Evolutionary conservation across 805 yeast species (phyloP).

Genomic region (Kuraishia molischiana): DNA sequence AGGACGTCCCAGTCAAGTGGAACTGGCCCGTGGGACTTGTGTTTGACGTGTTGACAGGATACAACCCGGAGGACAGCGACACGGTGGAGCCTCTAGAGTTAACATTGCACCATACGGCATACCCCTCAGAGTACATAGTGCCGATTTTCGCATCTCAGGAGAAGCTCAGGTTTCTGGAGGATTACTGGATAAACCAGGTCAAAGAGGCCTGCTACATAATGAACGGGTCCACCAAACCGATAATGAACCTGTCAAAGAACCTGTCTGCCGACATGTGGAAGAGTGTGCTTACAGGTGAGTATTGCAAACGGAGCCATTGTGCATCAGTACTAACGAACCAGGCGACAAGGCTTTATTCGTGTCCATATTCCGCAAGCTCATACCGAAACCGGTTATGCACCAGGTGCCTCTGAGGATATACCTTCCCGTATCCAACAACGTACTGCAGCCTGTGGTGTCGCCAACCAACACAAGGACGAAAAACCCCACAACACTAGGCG

Average conservation of each 20-base stretch:
- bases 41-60: constrained; percentile 41
- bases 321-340: constrained; percentile 13
- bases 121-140: constrained; percentile 35
- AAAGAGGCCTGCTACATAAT: constrained; percentile 75
- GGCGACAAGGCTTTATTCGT: constrained; percentile 10
- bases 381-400: constrained; percentile 17
- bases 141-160: constrained; percentile 18
- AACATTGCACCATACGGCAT: constrained; percentile 27
- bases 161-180: constrained; percentile 22
- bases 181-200: constrained; percentile 64
- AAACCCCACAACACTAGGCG: constrained; percentile 22
- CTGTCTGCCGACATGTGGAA: constrained; percentile 53
- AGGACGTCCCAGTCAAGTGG: constrained; percentile 63
- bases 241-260: constrained; percentile 66
- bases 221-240: constrained; percentile 67
- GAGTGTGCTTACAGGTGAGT: constrained; percentile 30
- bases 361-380: constrained; percentile 13
- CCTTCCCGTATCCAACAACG: constrained; percentile 24
- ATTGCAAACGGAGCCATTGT: constrained; percentile 13
- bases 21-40: constrained; percentile 65
- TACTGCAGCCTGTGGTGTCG: constrained; percentile 21
- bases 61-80: constrained; percentile 18
- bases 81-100: constrained; percentile 16
- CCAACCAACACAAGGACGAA: constrained; percentile 4
- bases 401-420: constrained; percentile 41